Conservation (phyloP, 371 early-diverging fungal species). For the Cokeromyces recurvatus region DNA sequence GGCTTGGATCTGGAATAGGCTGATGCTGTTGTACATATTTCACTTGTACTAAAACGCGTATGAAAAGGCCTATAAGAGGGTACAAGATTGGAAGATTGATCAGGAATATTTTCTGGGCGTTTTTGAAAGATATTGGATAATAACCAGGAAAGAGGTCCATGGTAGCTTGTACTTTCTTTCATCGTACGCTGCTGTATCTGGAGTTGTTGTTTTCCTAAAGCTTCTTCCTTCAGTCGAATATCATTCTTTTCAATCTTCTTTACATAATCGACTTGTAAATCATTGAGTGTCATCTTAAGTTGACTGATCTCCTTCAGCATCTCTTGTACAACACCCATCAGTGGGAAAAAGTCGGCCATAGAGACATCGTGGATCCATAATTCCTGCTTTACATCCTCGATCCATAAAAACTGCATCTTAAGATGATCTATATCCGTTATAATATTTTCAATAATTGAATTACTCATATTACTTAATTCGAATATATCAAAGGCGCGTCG, state of each 20-base stretch:
- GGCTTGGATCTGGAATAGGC: too few relatives aligned
- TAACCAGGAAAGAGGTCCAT: too few relatives aligned
- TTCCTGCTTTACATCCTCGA: conserved; percentile 29
- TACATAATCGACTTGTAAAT: conserved; percentile 64
- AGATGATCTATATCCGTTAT: conserved; percentile 55
- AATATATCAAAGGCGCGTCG: conserved; percentile 65
- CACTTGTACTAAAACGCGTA: too few relatives aligned
- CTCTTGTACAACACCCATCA: conserved; percentile 54
- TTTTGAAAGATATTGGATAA: too few relatives aligned
- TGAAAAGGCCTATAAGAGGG: too few relatives aligned
- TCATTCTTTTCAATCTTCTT: conserved; percentile 60
- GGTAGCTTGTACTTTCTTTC: too few relatives aligned
- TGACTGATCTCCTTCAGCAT: conserved; percentile 62
- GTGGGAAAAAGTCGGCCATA: conserved; percentile 50
- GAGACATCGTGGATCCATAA: conserved; percentile 21
- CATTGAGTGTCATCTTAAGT: conserved; percentile 63
- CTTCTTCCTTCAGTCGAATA: conserved; percentile 46
- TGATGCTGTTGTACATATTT: too few relatives aligned
- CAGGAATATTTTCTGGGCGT: too few relatives aligned
- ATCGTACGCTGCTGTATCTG: too few relatives aligned
- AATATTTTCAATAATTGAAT: conserved; percentile 69
- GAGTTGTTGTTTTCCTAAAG: conserved; percentile 8
- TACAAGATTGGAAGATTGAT: too few relatives aligned
- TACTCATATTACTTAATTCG: conserved; percentile 68
- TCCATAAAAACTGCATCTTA: conserved; percentile 47